phyloP scores from a whole-genome alignment of 2,329 filamentous ascomycete genomes.

The Colletotrichum siamense region DNA sequence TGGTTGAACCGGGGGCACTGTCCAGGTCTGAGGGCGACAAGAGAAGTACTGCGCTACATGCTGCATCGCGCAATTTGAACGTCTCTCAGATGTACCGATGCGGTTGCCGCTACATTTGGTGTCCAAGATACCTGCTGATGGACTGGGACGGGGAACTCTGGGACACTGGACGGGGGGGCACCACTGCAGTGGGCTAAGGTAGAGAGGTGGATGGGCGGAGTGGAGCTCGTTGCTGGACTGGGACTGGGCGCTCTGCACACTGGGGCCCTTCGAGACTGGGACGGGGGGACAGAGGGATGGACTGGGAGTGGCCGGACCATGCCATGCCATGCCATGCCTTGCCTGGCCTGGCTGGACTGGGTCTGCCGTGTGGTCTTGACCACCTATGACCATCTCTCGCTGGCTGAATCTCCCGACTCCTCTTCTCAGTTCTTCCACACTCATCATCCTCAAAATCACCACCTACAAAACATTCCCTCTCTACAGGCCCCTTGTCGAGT shows the following conservation, averaged over 20 bases:
- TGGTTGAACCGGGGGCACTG: neutral
- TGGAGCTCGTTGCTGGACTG: neutral
- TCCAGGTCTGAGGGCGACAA: neutral
- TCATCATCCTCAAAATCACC: neutral
- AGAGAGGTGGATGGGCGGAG: neutral
- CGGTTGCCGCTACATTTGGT: neutral
- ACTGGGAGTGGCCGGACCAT: constrained; percentile 21
- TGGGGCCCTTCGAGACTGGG: neutral
- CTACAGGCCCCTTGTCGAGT: constrained; percentile 17
- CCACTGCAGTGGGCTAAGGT: neutral
- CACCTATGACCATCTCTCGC: constrained; percentile 16
- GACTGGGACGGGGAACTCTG: constrained; percentile 6
- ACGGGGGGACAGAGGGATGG: constrained; percentile 1
- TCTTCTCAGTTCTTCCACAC: constrained; percentile 22
- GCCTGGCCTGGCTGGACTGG: constrained; percentile 15
- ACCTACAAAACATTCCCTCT: constrained; percentile 15
- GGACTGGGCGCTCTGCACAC: neutral
- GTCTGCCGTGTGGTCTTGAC: constrained; percentile 18
- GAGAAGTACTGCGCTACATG: neutral
- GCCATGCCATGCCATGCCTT: constrained; percentile 16
- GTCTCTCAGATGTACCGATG: neutral
- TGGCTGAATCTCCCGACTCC: constrained; percentile 17
- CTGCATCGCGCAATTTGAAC: neutral
- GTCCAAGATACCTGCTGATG: neutral
- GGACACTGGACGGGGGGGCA: neutral